These are phyloP conservation scores for Hsuehochloa calcarea DNA, from an alignment of 176 grass and related monocot species.

Conservation along the genomic window DNA sequence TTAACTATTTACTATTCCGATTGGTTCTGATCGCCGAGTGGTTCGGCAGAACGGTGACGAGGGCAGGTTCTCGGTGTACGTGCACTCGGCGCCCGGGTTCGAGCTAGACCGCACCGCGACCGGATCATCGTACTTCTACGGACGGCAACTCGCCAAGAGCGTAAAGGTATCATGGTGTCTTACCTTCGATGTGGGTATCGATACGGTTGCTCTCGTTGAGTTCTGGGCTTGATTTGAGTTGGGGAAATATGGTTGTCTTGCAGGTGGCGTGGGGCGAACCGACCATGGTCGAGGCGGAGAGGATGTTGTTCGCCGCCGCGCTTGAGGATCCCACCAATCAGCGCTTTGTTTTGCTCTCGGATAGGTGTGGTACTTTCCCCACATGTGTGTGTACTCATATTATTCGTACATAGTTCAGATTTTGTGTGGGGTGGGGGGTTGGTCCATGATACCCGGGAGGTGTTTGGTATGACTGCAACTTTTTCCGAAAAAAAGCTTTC, in stretches of 20 bases:
- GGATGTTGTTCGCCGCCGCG: slow-evolving; percentile 62
- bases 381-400: not conserved
- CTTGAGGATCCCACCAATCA: slow-evolving; percentile 79
- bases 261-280: slow-evolving; percentile 90
- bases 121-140: slow-evolving; percentile 68
- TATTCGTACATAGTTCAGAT: not conserved
- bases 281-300: slow-evolving; percentile 92
- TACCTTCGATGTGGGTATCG: not conserved
- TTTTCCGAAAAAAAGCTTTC: no score
- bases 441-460: not conserved
- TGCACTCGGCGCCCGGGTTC: slow-evolving; percentile 87
- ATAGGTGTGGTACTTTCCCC: slow-evolving; percentile 51
- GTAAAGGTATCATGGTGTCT: slow-evolving; percentile 53
- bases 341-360: slow-evolving; percentile 83
- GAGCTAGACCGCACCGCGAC: slow-evolving; percentile 76
- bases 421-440: not conserved
- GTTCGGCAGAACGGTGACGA: slow-evolving; percentile 67
- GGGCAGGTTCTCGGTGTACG: slow-evolving; percentile 80
- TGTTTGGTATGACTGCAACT: no score
- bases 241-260: slow-evolving; percentile 17
- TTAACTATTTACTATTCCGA: not conserved
- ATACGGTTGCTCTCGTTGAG: not conserved
- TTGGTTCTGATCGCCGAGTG: slow-evolving; percentile 27
- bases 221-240: slow-evolving; percentile 13
- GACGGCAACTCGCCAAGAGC: slow-evolving; percentile 60